Percentiles rank a stretch among this genome's conserved stretches.
Evolutionary conservation across 2,329 filamentous ascomycete species (phyloP).

Genomic region (Aureobasidium sp.): DNA sequence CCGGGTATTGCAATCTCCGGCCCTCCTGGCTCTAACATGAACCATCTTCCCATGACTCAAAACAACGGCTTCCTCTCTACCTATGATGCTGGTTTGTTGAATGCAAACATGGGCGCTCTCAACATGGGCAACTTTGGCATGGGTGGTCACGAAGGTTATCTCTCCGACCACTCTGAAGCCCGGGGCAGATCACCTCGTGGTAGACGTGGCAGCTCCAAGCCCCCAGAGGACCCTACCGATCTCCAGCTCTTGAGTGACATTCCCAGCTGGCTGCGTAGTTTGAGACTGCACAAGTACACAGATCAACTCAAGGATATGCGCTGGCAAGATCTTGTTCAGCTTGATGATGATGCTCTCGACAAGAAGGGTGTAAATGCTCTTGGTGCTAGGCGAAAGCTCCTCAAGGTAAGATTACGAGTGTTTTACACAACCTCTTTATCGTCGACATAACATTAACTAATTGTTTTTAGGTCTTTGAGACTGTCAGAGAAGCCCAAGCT

Average conservation of each 20-base stretch:
- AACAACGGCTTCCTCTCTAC: constrained; percentile 91
- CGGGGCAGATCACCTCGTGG: constrained; percentile 89
- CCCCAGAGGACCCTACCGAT: constrained; percentile 94
- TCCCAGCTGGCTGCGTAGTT: constrained; percentile 87
- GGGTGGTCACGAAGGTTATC: constrained; percentile 70
- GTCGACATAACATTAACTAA: constrained; percentile 25
- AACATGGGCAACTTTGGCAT: constrained; percentile 50
- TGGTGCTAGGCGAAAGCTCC: constrained; percentile 91
- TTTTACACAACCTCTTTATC: background rate
- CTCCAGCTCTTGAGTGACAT: constrained; percentile 86
- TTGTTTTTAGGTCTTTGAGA: constrained; percentile 68
- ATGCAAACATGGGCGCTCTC: constrained; percentile 62
- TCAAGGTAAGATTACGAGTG: constrained; percentile 62
- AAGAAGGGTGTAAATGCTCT: constrained; percentile 90
- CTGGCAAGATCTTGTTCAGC: constrained; percentile 85
- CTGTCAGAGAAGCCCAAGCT: constrained; percentile 64
- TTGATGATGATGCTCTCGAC: constrained; percentile 90
- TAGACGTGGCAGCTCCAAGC: constrained; percentile 89
- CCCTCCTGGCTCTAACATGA: constrained; percentile 43
- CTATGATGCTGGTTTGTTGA: constrained; percentile 66
- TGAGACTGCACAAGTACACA: constrained; percentile 96
- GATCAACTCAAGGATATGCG: constrained; percentile 96
- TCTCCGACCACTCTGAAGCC: constrained; percentile 86
- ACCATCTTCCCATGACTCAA: constrained; percentile 72
- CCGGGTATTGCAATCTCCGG: constrained; percentile 77